Evolutionary conservation across 345 rosid species (phyloP).

Genomic region (Triadica sebifera): DNA sequence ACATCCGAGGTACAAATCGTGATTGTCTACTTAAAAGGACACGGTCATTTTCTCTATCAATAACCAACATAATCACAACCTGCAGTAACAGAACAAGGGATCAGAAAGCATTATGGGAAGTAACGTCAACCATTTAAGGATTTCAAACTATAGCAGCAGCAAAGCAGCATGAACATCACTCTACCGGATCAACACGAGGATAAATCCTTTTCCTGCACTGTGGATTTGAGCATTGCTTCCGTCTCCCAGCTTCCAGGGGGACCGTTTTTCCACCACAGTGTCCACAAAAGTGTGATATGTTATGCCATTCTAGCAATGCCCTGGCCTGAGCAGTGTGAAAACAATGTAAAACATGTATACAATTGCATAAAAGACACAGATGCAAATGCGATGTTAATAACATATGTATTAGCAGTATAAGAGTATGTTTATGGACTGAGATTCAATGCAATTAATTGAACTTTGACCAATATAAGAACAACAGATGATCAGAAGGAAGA

Average conservation of each 20-base stretch:
- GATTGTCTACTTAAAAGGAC: slow-evolving; percentile 79
- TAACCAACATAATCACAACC: slow-evolving; percentile 96
- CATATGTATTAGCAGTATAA: neutral
- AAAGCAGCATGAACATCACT: slow-evolving; percentile 8
- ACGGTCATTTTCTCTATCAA: slow-evolving; percentile 79
- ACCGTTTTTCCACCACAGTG: slow-evolving; percentile 65
- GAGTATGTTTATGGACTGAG: neutral
- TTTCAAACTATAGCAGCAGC: slow-evolving; percentile 3
- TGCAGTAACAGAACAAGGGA: slow-evolving; percentile 27
- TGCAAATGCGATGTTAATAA: neutral
- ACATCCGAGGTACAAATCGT: slow-evolving; percentile 89
- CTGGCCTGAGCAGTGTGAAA: slow-evolving; percentile 49
- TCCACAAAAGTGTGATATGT: slow-evolving; percentile 67
- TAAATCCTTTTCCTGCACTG: slow-evolving; percentile 64
- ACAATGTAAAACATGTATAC: neutral
- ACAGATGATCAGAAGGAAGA: neutral
- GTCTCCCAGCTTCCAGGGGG: slow-evolving; percentile 76
- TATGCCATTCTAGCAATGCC: slow-evolving; percentile 87
- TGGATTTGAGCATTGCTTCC: slow-evolving; percentile 67
- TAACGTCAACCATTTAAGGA: slow-evolving; percentile 8
- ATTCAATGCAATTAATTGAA: neutral
- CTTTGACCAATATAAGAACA: slow-evolving; percentile 10
- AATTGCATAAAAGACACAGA: neutral
- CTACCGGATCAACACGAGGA: slow-evolving; percentile 93
- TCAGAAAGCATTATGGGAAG: slow-evolving; percentile 10